Evolutionary conservation across 176 grass and related monocot genomes (phyloP), one percentile per base, ranked within the genome.

Genomic region (Areca catechu): DNA sequence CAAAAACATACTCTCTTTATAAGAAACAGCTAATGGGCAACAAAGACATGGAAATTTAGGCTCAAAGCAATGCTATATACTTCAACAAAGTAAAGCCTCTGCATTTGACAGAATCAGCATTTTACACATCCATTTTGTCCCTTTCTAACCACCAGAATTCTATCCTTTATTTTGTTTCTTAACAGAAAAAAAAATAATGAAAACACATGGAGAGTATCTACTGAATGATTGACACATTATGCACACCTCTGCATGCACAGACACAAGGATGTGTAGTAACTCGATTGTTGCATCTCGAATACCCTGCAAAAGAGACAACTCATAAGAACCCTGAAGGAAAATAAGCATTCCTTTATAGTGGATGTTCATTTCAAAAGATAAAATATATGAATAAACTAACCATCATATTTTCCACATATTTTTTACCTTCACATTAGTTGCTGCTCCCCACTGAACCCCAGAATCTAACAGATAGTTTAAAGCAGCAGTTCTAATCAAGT

Each of bases 241-340:
- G 56, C 52, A 12, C 60, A 91, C 93, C 93, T 98, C 93, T 68
- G 88, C 93, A 62, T 98, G 93, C 52, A 88, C 81, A 7, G 87
- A 84, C 65, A 98, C 88, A 66, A 98, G 75, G 65, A 98, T 98
- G 81, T 98, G 93, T 16, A 98, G 81, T 69, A 98, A 74, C 61
- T 98, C 88, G 56, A 92, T 80, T 67, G 88, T 88, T 85, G 88
- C 88, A 78, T 98, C 93, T 61, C 93, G 82, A 67, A 98, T 85
- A 80, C 93, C 88, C 93, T 98, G 80, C 60, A 61, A 85, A 28
- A 70, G 73, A 54, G 43, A 54, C 52, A 79, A 88, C 49, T 2
- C 54, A 62, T 53, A 16, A 20, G 34, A 83, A 68, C 24, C 9
- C 9, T 14, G 34, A 43, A 43, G 10, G 0, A 43, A 43, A 43